These are phyloP conservation scores for Blastomyces emzantsi DNA, from an alignment of 2,329 filamentous ascomycete genomes.

Conservation along the genomic window DNA sequence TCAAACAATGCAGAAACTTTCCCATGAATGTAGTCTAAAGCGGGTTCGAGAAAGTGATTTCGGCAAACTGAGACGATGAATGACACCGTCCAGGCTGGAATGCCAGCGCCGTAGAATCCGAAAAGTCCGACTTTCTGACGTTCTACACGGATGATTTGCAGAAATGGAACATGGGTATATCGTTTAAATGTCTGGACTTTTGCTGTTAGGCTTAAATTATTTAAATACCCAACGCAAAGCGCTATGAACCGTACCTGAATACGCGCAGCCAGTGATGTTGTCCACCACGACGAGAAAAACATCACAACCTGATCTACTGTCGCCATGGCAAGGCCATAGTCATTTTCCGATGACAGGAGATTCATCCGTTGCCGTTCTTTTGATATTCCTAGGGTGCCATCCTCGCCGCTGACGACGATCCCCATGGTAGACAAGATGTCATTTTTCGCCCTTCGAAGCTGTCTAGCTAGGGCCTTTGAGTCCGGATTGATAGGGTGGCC, in stretches of 20 bases:
- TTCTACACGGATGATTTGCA: conserved; percentile 31
- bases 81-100: conserved; percentile 33
- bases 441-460: conserved; percentile 41
- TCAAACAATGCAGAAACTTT: conserved; percentile 20
- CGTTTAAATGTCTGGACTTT: conserved; percentile 30
- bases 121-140: conserved; percentile 26
- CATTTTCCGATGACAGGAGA: conserved; percentile 34
- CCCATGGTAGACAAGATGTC: conserved; percentile 43
- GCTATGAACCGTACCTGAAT: conserved; percentile 29
- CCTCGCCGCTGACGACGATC: conserved; percentile 38
- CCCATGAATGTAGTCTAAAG: conserved; percentile 25
- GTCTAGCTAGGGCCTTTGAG: conserved; percentile 32
- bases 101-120: conserved; percentile 35
- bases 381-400: conserved; percentile 27
- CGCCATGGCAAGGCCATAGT: conserved; percentile 35
- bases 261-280: conserved; percentile 29
- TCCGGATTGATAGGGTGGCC: conserved; percentile 40
- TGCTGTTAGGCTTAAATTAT: conserved; percentile 11
- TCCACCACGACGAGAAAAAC: conserved; percentile 37
- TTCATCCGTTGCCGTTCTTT: conserved; percentile 33
- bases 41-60: conserved; percentile 30
- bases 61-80: conserved; percentile 31
- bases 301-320: conserved; percentile 34
- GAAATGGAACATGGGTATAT: conserved; percentile 30
- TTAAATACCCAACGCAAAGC: conserved; percentile 10